Evolutionary conservation across 805 yeast species (phyloP).

Genomic region (Saccharomycopsis sp.): DNA sequence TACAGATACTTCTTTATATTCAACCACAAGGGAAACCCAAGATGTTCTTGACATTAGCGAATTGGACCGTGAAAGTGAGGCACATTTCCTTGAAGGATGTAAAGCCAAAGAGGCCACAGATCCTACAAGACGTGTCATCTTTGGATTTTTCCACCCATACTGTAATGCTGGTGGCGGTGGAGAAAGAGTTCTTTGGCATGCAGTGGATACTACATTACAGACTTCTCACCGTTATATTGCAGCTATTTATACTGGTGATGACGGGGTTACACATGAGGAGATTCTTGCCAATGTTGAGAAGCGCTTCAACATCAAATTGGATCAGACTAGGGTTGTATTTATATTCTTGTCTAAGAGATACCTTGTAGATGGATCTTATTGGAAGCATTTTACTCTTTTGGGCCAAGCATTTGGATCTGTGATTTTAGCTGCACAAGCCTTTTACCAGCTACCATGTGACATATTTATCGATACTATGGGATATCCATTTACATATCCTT

Average conservation of each 20-base stretch:
- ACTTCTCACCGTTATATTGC: slow-evolving; percentile 45
- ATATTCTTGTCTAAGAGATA: slow-evolving; percentile 50
- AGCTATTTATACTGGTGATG: slow-evolving; percentile 68
- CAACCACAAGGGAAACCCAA: neutral
- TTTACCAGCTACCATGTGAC: slow-evolving; percentile 68
- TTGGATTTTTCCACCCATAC: slow-evolving; percentile 92
- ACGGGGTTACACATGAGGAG: slow-evolving; percentile 39
- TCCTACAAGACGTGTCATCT: slow-evolving; percentile 39
- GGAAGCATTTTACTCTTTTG: slow-evolving; percentile 74
- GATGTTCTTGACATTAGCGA: neutral
- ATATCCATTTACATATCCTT: slow-evolving; percentile 77
- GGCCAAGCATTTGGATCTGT: slow-evolving; percentile 86
- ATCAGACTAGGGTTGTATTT: slow-evolving; percentile 49
- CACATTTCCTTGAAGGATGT: slow-evolving; percentile 9
- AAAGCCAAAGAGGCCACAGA: slow-evolving; percentile 24
- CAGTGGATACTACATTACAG: slow-evolving; percentile 63
- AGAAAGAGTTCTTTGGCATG: slow-evolving; percentile 93
- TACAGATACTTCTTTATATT: neutral
- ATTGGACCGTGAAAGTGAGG: neutral
- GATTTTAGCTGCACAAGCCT: slow-evolving; percentile 62
- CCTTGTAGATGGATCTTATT: slow-evolving; percentile 61
- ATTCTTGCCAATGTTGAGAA: slow-evolving; percentile 46
- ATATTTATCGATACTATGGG: slow-evolving; percentile 95
- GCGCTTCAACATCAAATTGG: slow-evolving; percentile 52
- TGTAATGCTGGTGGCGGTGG: slow-evolving; percentile 99